These are phyloP conservation scores for Lodderomyces margitis DNA, from an alignment of 1,139 yeast genomes.

Conservation along the genomic window DNA sequence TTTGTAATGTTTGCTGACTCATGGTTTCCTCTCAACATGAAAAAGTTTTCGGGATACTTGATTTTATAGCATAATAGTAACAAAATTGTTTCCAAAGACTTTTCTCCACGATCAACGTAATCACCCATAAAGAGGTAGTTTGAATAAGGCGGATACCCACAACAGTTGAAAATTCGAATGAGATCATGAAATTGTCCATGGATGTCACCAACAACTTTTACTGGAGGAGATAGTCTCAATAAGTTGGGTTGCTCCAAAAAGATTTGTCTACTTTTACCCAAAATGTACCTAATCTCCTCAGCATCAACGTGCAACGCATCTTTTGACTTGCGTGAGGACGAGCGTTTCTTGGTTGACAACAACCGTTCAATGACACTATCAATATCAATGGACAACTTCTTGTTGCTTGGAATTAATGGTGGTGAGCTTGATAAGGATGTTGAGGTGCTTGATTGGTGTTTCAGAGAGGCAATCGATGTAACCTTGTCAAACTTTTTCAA, in stretches of 20 bases:
- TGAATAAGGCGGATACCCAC: slow-evolving; percentile 80
- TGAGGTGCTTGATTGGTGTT: slow-evolving; percentile 15
- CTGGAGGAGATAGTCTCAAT: slow-evolving; percentile 76
- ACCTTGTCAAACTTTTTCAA: slow-evolving; percentile 11
- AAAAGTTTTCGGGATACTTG: slow-evolving; percentile 80
- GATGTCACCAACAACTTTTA: slow-evolving; percentile 82
- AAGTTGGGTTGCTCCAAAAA: slow-evolving; percentile 77
- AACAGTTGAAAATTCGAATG: slow-evolving; percentile 66
- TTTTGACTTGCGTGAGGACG: slow-evolving; percentile 29
- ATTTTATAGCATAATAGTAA: slow-evolving; percentile 72
- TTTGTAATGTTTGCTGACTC: slow-evolving; percentile 82
- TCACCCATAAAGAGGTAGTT: slow-evolving; percentile 81
- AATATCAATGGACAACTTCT: slow-evolving; percentile 38
- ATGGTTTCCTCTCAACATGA: slow-evolving; percentile 81
- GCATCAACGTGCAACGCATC: slow-evolving; percentile 46
- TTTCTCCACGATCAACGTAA: slow-evolving; percentile 84
- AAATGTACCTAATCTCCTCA: slow-evolving; percentile 61
- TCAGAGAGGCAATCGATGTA: slow-evolving; percentile 4
- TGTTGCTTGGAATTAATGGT: slow-evolving; percentile 22
- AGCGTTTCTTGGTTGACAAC: slow-evolving; percentile 36
- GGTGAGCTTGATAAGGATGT: slow-evolving; percentile 28
- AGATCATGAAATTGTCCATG: slow-evolving; percentile 84
- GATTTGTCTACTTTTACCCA: slow-evolving; percentile 65
- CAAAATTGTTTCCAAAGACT: slow-evolving; percentile 75
- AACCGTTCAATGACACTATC: slow-evolving; percentile 57